Conservation (phyloP, 140 eudicot genomes). For the Erigeron philadelphicus region DNA sequence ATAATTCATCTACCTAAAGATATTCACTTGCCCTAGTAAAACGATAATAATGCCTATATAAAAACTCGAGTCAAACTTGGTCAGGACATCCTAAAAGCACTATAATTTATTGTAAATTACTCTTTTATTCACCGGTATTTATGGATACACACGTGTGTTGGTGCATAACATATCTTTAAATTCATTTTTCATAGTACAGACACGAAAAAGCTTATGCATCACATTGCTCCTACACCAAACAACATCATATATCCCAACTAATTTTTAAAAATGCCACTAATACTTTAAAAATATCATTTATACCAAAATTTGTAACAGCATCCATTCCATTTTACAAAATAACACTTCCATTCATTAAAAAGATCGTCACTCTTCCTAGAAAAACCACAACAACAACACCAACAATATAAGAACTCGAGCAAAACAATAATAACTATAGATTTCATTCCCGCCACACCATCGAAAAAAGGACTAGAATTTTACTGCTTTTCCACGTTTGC, state of each 20-base stretch:
- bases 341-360: too few relatives aligned
- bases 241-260: too few relatives aligned
- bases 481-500: too few relatives aligned
- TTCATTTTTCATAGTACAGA: neutral
- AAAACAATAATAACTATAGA: slow-evolving; percentile 4
- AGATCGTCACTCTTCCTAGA: too few relatives aligned
- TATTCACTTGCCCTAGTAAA: too few relatives aligned
- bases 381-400: too few relatives aligned
- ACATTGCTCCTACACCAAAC: too few relatives aligned
- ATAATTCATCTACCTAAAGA: too few relatives aligned
- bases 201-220: neutral
- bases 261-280: too few relatives aligned
- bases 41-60: neutral
- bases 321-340: too few relatives aligned
- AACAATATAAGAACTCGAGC: neutral
- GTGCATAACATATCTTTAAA: neutral
- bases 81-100: neutral
- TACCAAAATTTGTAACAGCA: too few relatives aligned
- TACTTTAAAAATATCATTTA: too few relatives aligned
- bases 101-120: neutral
- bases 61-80: neutral
- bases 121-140: neutral
- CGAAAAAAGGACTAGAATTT: neutral
- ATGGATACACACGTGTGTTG: neutral
- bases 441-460: slow-evolving; percentile 9